Conservation (phyloP, 257 asterid species). For the Rhazya stricta region DNA sequence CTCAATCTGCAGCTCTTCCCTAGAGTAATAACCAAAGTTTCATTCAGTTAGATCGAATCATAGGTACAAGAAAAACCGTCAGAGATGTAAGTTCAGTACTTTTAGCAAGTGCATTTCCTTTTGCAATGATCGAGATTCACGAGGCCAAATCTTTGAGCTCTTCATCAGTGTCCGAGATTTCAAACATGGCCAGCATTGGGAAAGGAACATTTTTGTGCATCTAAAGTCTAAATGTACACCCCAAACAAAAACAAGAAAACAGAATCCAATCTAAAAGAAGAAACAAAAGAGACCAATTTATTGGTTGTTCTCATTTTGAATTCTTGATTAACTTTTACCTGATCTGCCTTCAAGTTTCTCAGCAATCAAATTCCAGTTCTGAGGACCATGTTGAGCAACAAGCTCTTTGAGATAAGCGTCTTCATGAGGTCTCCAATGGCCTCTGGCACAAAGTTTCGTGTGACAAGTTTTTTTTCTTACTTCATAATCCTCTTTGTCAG, state of each 20-base stretch:
- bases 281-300: background rate
- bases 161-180: background rate
- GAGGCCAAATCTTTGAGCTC: too few relatives aligned
- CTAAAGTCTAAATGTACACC: background rate
- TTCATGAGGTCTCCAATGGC: conserved; percentile 41
- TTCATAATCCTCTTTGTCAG: conserved; percentile 5
- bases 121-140: background rate
- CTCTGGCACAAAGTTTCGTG: conserved; percentile 23
- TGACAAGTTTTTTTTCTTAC: background rate
- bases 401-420: conserved; percentile 34
- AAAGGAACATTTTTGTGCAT: background rate
- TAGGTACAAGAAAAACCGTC: background rate
- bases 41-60: background rate
- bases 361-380: conserved; percentile 40
- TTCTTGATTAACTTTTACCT: conserved; percentile 17
- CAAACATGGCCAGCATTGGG: background rate
- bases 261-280: background rate
- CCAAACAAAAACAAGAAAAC: background rate
- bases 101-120: background rate
- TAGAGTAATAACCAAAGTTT: background rate
- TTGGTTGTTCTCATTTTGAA: background rate
- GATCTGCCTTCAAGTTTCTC: conserved; percentile 37
- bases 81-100: background rate
- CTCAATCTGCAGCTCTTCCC: conserved; percentile 14
- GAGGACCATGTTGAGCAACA: conserved; percentile 32